phyloP scores from a whole-genome alignment of 805 yeast genomes.

The Teunomyces aglyptinius region DNA sequence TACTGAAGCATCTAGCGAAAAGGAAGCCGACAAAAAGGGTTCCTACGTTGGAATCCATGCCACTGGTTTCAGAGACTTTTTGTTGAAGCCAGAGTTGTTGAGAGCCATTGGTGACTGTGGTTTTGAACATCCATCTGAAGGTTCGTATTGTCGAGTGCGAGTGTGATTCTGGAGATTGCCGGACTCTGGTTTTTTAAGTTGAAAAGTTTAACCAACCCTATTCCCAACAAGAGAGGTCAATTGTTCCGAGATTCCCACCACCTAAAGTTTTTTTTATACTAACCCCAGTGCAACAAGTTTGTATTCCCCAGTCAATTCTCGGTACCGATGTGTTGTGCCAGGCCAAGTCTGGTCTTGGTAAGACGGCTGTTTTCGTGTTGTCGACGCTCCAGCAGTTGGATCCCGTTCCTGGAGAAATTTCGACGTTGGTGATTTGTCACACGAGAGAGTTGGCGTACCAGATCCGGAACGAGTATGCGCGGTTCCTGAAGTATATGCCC shows the following conservation, averaged over 20 bases:
- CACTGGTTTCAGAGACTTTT: slow-evolving; percentile 96
- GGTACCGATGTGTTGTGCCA: slow-evolving; percentile 98
- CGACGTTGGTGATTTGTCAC: slow-evolving; percentile 93
- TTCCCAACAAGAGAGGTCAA: not conserved
- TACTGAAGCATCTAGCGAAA: slow-evolving; percentile 49
- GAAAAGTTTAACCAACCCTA: too few species aligned
- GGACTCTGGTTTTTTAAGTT: not conserved
- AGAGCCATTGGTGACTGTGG: slow-evolving; percentile 99
- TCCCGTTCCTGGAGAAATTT: slow-evolving; percentile 95
- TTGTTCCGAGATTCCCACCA: too few species aligned
- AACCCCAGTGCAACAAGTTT: slow-evolving; percentile 83
- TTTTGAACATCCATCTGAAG: slow-evolving; percentile 99
- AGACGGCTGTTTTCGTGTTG: slow-evolving; percentile 95
- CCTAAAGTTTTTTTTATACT: too few species aligned
- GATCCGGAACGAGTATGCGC: slow-evolving; percentile 93
- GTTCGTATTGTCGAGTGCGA: slow-evolving; percentile 50
- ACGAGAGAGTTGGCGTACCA: slow-evolving; percentile 99
- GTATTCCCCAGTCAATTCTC: slow-evolving; percentile 96
- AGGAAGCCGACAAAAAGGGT: slow-evolving; percentile 83
- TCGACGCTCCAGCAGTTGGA: slow-evolving; percentile 96
- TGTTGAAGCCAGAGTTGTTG: slow-evolving; percentile 92
- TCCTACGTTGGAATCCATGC: slow-evolving; percentile 98
- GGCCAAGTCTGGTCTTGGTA: slow-evolving; percentile 99
- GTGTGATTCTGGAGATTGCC: not conserved
- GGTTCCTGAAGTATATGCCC: slow-evolving; percentile 98